Conservation (phyloP, 2,329 filamentous ascomycete genomes). For the Arthroderma sp. region DNA sequence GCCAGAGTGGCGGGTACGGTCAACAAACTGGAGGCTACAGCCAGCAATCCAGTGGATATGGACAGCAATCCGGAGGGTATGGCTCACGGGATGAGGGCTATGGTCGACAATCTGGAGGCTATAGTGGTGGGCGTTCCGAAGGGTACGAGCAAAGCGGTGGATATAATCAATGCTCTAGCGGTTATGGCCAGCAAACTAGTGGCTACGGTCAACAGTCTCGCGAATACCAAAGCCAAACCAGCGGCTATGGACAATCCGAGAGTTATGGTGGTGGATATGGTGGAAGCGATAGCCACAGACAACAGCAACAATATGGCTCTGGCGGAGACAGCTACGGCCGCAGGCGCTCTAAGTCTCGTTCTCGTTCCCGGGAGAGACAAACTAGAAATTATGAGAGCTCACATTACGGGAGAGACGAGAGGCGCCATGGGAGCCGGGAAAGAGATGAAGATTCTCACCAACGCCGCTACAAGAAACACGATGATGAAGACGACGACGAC, state of each 20-base stretch:
- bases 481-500: constrained; percentile 5
- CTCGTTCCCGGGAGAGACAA: constrained; percentile 3
- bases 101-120: neutral
- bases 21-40: neutral
- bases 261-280: constrained; percentile 10
- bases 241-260: constrained; percentile 11
- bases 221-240: too few species aligned
- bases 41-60: too few species aligned
- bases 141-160: constrained; percentile 3
- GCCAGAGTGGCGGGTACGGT: constrained; percentile 1
- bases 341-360: constrained; percentile 5
- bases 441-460: constrained; percentile 7
- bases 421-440: constrained; percentile 14
- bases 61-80: too few species aligned
- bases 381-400: constrained; percentile 8
- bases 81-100: neutral
- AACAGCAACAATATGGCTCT: constrained; percentile 4
- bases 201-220: constrained; percentile 10
- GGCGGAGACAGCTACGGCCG: neutral
- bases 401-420: constrained; percentile 8
- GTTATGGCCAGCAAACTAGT: constrained; percentile 4
- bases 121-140: constrained; percentile 2
- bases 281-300: constrained; percentile 11
- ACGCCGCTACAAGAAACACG: constrained; percentile 3
- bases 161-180: constrained; percentile 1